phyloP scores from a whole-genome alignment of 306 rosid species.

The Hylodesmum podocarpum region DNA sequence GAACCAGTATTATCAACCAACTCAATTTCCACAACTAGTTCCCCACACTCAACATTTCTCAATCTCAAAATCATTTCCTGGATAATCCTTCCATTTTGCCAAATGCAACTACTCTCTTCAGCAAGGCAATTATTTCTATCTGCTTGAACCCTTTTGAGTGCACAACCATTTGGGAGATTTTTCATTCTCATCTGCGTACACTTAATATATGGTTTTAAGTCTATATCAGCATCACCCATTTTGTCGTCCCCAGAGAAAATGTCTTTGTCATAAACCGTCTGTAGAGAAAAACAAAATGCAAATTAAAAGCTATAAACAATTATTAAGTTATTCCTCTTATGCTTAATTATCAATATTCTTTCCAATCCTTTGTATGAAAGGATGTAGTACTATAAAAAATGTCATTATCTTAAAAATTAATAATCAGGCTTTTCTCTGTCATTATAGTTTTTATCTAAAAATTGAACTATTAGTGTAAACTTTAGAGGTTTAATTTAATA shows the following conservation, averaged over 20 bases:
- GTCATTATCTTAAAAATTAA: not conserved
- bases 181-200: constrained; percentile 46
- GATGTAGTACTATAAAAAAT: not conserved
- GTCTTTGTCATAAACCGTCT: constrained; percentile 79
- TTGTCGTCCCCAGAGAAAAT: constrained; percentile 64
- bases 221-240: constrained; percentile 86
- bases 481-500: not conserved
- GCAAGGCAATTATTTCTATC: constrained; percentile 52
- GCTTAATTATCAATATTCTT: not conserved
- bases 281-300: not conserved
- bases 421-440: not conserved
- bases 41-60: constrained; percentile 77
- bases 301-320: not conserved
- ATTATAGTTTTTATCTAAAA: not conserved
- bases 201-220: constrained; percentile 62
- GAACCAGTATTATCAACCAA: constrained; percentile 58
- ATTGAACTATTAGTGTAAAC: not conserved
- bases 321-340: not conserved
- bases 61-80: constrained; percentile 74
- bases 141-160: constrained; percentile 61
- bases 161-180: constrained; percentile 62
- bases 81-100: constrained; percentile 52
- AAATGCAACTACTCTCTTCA: constrained; percentile 69
- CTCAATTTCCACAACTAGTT: constrained; percentile 59
- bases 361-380: not conserved